Conservation (phyloP, 2,329 filamentous ascomycete species). For the Teratosphaeria viscida region DNA sequence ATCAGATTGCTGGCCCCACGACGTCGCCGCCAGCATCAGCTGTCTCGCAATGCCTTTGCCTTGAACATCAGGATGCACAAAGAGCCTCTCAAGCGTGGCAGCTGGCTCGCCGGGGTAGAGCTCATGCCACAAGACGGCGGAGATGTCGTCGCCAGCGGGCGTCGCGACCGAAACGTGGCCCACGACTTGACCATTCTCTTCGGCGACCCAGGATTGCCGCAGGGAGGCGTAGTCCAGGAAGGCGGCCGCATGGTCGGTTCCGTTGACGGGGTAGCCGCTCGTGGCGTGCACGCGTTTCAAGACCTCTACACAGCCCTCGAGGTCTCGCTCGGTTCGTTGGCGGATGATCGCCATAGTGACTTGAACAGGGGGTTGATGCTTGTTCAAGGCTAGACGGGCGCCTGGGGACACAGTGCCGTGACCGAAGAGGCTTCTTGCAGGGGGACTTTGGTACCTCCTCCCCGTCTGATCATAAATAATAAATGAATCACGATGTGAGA, state of each 20-base stretch:
- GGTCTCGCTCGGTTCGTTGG: slow-evolving; percentile 10
- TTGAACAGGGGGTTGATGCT: neutral
- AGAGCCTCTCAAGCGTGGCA: slow-evolving; percentile 18
- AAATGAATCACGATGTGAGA: too few species aligned
- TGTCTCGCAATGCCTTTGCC: slow-evolving; percentile 10
- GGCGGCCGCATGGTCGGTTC: slow-evolving; percentile 8
- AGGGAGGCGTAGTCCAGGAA: slow-evolving; percentile 7
- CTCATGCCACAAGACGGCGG: slow-evolving; percentile 9
- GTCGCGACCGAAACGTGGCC: slow-evolving; percentile 12
- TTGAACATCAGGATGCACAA: slow-evolving; percentile 13
- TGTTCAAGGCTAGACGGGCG: neutral
- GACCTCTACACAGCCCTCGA: slow-evolving; percentile 12
- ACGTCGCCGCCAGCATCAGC: slow-evolving; percentile 10
- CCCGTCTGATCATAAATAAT: too few species aligned
- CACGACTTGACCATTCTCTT: slow-evolving; percentile 4
- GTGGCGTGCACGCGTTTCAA: slow-evolving; percentile 12
- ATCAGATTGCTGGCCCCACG: slow-evolving; percentile 2
- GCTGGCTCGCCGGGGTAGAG: slow-evolving; percentile 5
- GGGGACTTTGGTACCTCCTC: neutral
- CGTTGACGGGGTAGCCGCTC: slow-evolving; percentile 20
- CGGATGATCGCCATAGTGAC: slow-evolving; percentile 8
- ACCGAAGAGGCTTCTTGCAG: neutral
- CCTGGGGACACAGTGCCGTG: neutral
- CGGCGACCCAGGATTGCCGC: slow-evolving; percentile 15
- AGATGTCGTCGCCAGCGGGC: slow-evolving; percentile 8